Evolutionary conservation across 2,329 filamentous ascomycete genomes (phyloP).

Genomic region (Ceratocystis huliohia): DNA sequence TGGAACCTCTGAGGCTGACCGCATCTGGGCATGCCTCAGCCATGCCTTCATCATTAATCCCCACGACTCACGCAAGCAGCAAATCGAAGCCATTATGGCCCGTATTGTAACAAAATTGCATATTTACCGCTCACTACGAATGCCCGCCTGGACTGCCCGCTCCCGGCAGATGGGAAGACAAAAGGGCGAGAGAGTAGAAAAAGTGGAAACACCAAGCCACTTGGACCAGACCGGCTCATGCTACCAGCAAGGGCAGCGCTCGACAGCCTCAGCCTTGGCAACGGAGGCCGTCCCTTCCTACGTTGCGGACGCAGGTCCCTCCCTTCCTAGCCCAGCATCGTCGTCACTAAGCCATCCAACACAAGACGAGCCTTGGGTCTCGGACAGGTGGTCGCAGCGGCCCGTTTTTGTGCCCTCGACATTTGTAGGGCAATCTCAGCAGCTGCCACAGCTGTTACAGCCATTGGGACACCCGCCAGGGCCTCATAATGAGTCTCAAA

Average conservation of each 20-base stretch:
- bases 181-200: not conserved
- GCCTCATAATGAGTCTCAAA: not conserved
- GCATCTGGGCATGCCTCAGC: slow-evolving; percentile 60
- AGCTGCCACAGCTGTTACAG: not conserved
- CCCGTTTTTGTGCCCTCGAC: not conserved
- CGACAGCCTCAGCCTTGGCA: not conserved
- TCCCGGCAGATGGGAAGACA: not conserved
- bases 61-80: slow-evolving; percentile 32
- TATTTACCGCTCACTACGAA: slow-evolving; percentile 19
- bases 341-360: not conserved
- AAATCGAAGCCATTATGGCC: slow-evolving; percentile 33
- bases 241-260: not conserved
- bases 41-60: slow-evolving; percentile 55
- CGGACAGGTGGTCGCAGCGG: not conserved
- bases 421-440: not conserved
- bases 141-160: slow-evolving; percentile 11
- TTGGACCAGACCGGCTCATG: not conserved
- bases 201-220: not conserved
- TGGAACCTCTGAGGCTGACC: slow-evolving; percentile 43
- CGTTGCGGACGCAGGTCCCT: not conserved
- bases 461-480: not conserved
- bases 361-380: not conserved
- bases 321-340: not conserved
- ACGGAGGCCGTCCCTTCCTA: not conserved
- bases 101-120: slow-evolving; percentile 25